Evolutionary conservation across 164 flowering plant genomes (phyloP), one percentile per base, ranked within the genome.

Genomic region (Cinnamomum micranthum): DNA sequence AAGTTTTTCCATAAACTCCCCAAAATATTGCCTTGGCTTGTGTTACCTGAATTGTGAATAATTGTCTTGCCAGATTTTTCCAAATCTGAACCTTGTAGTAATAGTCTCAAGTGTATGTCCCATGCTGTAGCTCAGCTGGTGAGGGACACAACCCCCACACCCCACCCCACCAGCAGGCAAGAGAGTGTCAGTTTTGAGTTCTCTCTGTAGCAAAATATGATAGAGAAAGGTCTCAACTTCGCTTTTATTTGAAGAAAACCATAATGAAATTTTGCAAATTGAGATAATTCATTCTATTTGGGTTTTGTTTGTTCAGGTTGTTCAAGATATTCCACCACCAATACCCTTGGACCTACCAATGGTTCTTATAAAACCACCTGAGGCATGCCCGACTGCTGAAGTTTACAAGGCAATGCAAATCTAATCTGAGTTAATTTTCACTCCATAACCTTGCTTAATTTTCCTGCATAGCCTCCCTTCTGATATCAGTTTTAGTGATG

Each of bases 341-440:
- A 66, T 92, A 77, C 86, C 97, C 67, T 75, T 80, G 77, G 92
- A 89, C 81, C 77, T 84, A 75, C 93, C 99, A 76, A 90, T 95
- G 97, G 92, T 93, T 82, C 92, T 95, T 22, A 91, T 95, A 84
- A 95, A 95, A 82, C 99, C 99, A 12, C 90, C 62, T 62, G 83
- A 92, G 77, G 96, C 94, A 77, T 95, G 99, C 83, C 82, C 97
- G 10, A 95, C 99, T 1, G 98, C 88, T 77, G 97, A 90, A 86
- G 99, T 93, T 74, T 95, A 95, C 87, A 95, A 91, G 92, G 99
- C 88, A 83, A 64, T 76, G 25, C 66, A 70, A 24, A 70, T 74
- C 20, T 31, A 50, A 33, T 65, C 33, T 50, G 67, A 71, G 66
- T 69, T 12, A 62, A 68, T 2, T 24, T 15, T 67, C 41, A 6